A percentile compares a stretch with the other conserved stretches of the same genome.
Conservation (phyloP, 2,329 filamentous ascomycete genomes). For the Huntiella omanensis region DNA sequence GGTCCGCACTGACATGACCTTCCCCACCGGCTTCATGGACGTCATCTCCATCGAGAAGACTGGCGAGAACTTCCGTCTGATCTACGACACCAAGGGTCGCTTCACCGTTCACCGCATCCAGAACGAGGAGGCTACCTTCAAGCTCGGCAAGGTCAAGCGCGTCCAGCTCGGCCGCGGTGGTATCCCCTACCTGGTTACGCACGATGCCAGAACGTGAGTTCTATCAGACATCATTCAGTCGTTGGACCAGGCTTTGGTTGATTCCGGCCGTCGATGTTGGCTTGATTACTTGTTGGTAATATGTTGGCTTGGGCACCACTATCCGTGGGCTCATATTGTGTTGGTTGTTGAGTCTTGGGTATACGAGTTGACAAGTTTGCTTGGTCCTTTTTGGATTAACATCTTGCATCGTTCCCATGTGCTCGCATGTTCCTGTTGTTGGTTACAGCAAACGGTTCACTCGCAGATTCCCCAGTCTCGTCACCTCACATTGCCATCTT, state of each 20-base stretch:
- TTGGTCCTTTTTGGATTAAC: not conserved
- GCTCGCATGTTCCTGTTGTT: not conserved
- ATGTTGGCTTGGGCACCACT: not conserved
- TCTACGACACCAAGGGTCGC: conserved; percentile 99
- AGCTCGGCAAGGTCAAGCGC: conserved; percentile 99
- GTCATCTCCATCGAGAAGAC: conserved; percentile 99
- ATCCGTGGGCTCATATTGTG: not conserved
- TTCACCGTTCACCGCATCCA: conserved; percentile 99
- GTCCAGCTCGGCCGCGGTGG: conserved; percentile 98
- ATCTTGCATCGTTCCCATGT: not conserved
- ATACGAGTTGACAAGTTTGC: not conserved
- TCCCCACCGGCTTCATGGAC: conserved; percentile 97
- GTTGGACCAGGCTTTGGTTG: conserved; percentile 99
- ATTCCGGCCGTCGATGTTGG: conserved; percentile 22
- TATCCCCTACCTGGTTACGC: conserved; percentile 99
- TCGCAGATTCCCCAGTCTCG: not conserved
- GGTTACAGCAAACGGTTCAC: no score
- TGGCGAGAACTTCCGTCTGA: conserved; percentile 98
- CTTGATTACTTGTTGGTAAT: conserved; percentile 1
- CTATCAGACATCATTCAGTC: conserved; percentile 96
- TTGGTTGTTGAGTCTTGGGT: not conserved
- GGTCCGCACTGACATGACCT: conserved; percentile 96
- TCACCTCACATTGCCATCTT: conserved; percentile 5
- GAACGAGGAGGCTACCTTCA: conserved; percentile 97
- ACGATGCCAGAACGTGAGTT: conserved; percentile 99